Evolutionary conservation across 2,329 filamentous ascomycete genomes (phyloP).

Genomic region (Cladosporium velox): DNA sequence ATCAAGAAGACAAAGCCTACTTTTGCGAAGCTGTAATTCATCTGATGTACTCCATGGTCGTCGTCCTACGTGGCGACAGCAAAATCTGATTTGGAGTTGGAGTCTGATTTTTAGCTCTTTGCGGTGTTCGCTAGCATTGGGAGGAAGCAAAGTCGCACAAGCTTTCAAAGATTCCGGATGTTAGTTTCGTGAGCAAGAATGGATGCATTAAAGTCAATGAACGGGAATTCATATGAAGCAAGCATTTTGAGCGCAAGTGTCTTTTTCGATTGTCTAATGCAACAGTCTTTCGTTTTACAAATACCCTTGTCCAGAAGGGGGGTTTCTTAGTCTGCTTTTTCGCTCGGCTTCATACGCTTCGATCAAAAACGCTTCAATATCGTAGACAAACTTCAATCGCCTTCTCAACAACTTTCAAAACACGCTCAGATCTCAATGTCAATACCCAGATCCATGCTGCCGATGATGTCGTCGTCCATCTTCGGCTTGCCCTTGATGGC

Average conservation of each 20-base stretch:
- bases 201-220: not conserved
- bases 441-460: slow-evolving; percentile 82
- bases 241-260: not conserved
- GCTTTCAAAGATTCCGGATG: not conserved
- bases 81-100: not conserved
- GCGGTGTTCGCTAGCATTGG: not conserved
- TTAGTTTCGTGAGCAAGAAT: not conserved
- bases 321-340: not conserved
- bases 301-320: not conserved
- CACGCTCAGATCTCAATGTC: slow-evolving; percentile 74
- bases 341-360: not conserved
- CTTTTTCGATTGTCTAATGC: not conserved
- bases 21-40: slow-evolving; percentile 78
- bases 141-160: not conserved
- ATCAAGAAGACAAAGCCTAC: slow-evolving; percentile 76
- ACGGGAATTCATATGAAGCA: not conserved
- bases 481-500: slow-evolving; percentile 62
- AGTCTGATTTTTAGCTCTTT: not conserved
- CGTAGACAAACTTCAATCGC: slow-evolving; percentile 1
- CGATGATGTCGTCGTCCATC: slow-evolving; percentile 92
- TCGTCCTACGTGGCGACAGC: not conserved
- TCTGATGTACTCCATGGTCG: not conserved
- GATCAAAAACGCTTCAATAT: slow-evolving; percentile 7
- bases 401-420: not conserved
- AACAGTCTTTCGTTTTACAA: not conserved